Base-by-base conservation (phyloP, 2,329 filamentous ascomycete species). In the Cladobotryum protrusum region DNA sequence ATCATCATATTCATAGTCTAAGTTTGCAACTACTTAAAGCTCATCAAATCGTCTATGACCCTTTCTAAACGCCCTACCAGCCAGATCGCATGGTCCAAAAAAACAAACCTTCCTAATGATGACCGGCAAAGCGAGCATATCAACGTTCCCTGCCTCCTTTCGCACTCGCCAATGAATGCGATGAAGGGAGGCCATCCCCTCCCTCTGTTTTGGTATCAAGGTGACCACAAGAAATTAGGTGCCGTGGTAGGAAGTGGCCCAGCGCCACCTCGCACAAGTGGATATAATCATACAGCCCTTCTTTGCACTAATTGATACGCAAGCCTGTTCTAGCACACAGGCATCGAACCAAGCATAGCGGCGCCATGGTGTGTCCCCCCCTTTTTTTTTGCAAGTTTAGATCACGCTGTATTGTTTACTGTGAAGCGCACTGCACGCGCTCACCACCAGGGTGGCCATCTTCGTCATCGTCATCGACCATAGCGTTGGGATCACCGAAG, bases 341-440 rank as follows among this genome's bases (percentile, higher is more conserved):
- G 35, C 29, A 32, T 45, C 48, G 29, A 32, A 45, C 34, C 36
- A 33, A 36, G 42, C 29, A 11, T 36, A 29, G 12, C 36, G 33
- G 36, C 42, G 19, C 20, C 39, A 35, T 19, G 47, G 41, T 34
- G 33, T 39, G 34, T 36, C 32, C n/a, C 34, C 15, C 19, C 12
- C 19, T 41, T 43, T 29, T 33, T 43, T 33, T 29, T 45, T 36
- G 6, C 24, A 29, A 29, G 24, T 45, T 37, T 18, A 8, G 5
- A 34, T 36, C 40, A 35, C 17, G 43, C 18, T 42, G 40, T 18
- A 14, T 37, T 4, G 40, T 71, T 81, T 91, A 93, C 80, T 93
- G 88, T 33, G 87, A 89, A 51, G 88, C 87, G 70, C 88, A 93
- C 76, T 93, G 88, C 52, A 93, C 87, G 56, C 88, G 82, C 75